These are phyloP conservation scores for Ambrosia trifida DNA, from an alignment of 129 eudicot species.

Conservation along the genomic window DNA sequence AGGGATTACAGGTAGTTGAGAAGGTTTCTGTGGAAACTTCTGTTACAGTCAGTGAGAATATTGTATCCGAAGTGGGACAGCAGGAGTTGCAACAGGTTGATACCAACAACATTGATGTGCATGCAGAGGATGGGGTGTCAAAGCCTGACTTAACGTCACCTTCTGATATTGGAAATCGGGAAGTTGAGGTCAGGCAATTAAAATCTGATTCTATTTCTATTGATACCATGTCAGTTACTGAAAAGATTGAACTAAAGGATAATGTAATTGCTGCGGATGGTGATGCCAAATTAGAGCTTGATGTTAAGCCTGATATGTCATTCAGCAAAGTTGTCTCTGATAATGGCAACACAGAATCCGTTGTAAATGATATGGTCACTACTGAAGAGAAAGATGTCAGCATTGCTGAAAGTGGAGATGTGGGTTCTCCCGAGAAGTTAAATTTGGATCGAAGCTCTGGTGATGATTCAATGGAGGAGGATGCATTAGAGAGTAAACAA, in stretches of 20 bases:
- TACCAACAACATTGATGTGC: slow-evolving; percentile 26
- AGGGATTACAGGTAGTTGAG: slow-evolving; percentile 18
- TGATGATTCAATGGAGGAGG: slow-evolving; percentile 73
- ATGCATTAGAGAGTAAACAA: slow-evolving; percentile 58
- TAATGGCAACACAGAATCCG: slow-evolving; percentile 28
- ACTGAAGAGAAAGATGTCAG: slow-evolving; percentile 40
- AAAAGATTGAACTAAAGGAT: slow-evolving; percentile 74
- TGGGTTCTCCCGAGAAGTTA: slow-evolving; percentile 51
- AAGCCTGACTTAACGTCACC: slow-evolving; percentile 22
- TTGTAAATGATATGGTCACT: slow-evolving; percentile 29
- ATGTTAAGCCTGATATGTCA: slow-evolving; percentile 58
- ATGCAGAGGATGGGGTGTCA: slow-evolving; percentile 37
- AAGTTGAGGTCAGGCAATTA: slow-evolving; percentile 76
- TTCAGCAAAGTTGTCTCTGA: slow-evolving; percentile 46
- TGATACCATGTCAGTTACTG: slow-evolving; percentile 65
- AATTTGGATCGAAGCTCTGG: slow-evolving; percentile 61
- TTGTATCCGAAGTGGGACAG: slow-evolving; percentile 33
- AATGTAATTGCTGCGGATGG: slow-evolving; percentile 70
- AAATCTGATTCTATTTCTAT: slow-evolving; percentile 74
- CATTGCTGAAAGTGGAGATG: slow-evolving; percentile 45
- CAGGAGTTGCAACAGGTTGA: slow-evolving; percentile 26
- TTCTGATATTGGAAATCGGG: slow-evolving; percentile 55
- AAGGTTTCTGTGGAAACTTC: slow-evolving; percentile 31
- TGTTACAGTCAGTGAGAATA: slow-evolving; percentile 34
- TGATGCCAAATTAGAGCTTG: slow-evolving; percentile 74